Evolutionary conservation across 176 grass and related monocot species (phyloP), one percentile per base, ranked within the genome.

Genomic region (Zizania latifolia): DNA sequence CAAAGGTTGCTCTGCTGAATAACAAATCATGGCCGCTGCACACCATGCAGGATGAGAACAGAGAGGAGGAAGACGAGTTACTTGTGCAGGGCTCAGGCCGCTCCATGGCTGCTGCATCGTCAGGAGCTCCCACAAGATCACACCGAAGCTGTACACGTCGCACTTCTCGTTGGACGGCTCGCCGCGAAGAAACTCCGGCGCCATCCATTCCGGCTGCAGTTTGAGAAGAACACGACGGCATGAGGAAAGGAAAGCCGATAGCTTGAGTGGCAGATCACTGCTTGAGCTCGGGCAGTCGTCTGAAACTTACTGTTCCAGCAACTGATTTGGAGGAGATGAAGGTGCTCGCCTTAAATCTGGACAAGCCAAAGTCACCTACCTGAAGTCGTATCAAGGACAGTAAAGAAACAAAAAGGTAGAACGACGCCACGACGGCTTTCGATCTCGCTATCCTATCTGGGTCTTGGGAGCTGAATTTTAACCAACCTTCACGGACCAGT

Each of bases 281-380:
- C 23, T 51, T 60, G n/a, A 60, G 15, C 1, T 39, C 6, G 22
- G n/a, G 0, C 19, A 48, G 17, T 54, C 23, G 48, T 44, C 74
- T 0, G 6, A 71, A 68, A 72, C 89, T 86, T 87, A 97, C 94
- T 72, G 94, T 97, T 71, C 94, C 94, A 68, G 94, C 90, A 4
- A 93, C 88, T 74, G 94, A 97, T 87, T 97, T 97, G 21, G 94
- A 97, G 1, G 94, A 97, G 72, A 97, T 83, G 86, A 89, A 97
- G 14, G 94, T 91, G 56, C 77, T 93, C 8, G 90, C 90, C 57
- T 97, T 97, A 83, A 97, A 97, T 91, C 94, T 87, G n/a, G 94
- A 97, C 84, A 97, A 83, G 43, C 94, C 94, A 72, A 97, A 97
- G 83, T 97, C 94, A 76, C 90, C 87, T 58, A 97, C 94, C 94